Evolutionary conservation across 352 stramenopile species (phyloP).

Genomic region (Globisporangium yorkense): DNA sequence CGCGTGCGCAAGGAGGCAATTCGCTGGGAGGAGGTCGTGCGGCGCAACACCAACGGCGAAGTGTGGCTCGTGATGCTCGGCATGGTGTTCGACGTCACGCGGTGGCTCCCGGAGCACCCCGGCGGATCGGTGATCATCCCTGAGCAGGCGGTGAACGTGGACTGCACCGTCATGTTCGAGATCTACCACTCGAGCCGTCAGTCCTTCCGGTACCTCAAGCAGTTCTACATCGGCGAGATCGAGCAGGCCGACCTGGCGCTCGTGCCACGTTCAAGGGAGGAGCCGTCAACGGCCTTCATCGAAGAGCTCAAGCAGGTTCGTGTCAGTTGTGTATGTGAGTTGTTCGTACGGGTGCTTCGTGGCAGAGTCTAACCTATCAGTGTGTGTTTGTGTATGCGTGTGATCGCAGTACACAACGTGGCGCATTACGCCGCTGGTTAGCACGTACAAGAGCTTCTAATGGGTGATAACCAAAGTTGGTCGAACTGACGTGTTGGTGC

Average conservation of each 20-base stretch:
- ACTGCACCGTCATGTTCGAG: conserved; percentile 89
- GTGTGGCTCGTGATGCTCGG: conserved; percentile 85
- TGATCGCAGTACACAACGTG: conserved; percentile 64
- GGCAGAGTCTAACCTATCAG: not conserved
- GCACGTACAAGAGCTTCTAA: conserved; percentile 83
- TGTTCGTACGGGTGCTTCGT: not conserved
- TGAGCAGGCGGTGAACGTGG: conserved; percentile 81
- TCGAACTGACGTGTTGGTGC: no score
- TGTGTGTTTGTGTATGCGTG: not conserved
- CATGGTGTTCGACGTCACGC: conserved; percentile 87
- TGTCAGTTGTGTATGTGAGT: not conserved
- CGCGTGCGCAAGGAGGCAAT: conserved; percentile 78
- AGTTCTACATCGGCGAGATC: conserved; percentile 90
- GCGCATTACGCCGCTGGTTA: conserved; percentile 57
- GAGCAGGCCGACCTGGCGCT: conserved; percentile 43
- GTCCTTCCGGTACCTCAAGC: conserved; percentile 88
- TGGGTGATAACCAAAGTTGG: no score
- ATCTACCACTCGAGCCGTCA: conserved; percentile 89
- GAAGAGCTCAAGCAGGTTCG: conserved; percentile 64
- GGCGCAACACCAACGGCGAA: conserved; percentile 65
- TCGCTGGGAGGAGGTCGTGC: conserved; percentile 72
- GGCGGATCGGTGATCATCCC: conserved; percentile 82
- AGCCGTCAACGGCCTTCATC: conserved; percentile 63
- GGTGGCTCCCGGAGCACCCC: conserved; percentile 85
- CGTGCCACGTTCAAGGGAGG: conserved; percentile 43